Conservation (phyloP, 2,329 filamentous ascomycete species). For the Fusarium falciforme region DNA sequence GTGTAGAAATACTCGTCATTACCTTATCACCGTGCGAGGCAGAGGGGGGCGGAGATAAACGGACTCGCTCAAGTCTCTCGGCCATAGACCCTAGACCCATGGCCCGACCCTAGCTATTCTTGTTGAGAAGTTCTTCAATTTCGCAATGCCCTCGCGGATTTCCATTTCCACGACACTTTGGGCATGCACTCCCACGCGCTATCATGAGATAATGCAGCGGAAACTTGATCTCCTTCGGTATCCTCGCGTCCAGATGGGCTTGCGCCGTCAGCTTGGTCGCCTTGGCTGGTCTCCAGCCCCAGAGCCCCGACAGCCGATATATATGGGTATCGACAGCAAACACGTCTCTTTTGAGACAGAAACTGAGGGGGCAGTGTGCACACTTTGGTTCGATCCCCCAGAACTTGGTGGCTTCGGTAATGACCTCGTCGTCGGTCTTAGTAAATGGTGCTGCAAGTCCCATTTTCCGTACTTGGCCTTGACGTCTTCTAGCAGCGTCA, state of each 20-base stretch:
- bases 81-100: not conserved
- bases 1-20: not conserved
- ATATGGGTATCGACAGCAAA: not conserved
- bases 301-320: not conserved
- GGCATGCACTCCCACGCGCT: not conserved
- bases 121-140: not conserved
- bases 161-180: not conserved
- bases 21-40: not conserved
- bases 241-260: not conserved
- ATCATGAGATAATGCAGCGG: not conserved
- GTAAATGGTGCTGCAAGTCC: not conserved
- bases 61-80: not conserved
- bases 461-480: not conserved
- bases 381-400: not conserved
- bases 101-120: no score
- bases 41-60: not conserved
- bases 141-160: not conserved
- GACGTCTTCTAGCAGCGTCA: not conserved
- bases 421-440: not conserved
- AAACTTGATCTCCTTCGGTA: not conserved
- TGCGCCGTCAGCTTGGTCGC: not conserved
- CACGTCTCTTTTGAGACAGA: not conserved
- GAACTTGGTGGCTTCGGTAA: not conserved
- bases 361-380: not conserved
- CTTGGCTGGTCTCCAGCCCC: not conserved